A percentile compares a stretch with the other conserved stretches of the same genome.
Evolutionary conservation across 768 basidiomycete genomes (phyloP).

Genomic region (Rossbeevera mucosa): DNA sequence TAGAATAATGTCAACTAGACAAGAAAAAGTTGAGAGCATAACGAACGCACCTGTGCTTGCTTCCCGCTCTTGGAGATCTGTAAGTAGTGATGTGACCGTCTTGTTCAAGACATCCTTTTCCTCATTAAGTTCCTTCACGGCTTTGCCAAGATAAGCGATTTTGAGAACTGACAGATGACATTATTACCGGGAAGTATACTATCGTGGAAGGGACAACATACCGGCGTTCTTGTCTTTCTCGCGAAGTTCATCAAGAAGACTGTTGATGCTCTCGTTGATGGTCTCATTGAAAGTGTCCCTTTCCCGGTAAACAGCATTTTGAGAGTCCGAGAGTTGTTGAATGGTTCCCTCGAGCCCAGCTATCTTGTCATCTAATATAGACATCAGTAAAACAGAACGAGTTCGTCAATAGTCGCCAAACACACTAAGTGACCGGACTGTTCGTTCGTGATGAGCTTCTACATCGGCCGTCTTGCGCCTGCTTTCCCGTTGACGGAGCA

Average conservation of each 20-base stretch:
- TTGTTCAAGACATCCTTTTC: not conserved
- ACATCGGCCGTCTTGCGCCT: not conserved
- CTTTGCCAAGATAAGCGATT: not conserved
- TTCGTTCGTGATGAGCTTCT: not conserved
- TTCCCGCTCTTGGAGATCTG: not conserved
- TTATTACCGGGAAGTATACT: not conserved
- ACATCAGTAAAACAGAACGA: not conserved
- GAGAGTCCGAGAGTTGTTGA: not conserved
- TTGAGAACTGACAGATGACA: not conserved
- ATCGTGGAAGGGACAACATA: not conserved
- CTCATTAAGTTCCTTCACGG: not conserved
- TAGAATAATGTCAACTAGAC: not conserved
- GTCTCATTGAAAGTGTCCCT: not conserved
- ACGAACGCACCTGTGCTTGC: not conserved
- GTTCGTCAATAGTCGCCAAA: not conserved
- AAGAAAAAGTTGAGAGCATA: not conserved
- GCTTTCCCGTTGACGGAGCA: not conserved
- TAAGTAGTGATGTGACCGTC: not conserved
- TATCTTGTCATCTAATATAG: not conserved
- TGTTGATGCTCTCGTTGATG: not conserved
- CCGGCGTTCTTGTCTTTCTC: not conserved
- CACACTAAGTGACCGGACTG: not conserved
- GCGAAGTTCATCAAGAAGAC: not conserved
- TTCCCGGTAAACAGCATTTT: not conserved
- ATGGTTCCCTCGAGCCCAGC: not conserved